phyloP scores from a whole-genome alignment of 345 rosid species.

The Eucalyptus cloeziana region DNA sequence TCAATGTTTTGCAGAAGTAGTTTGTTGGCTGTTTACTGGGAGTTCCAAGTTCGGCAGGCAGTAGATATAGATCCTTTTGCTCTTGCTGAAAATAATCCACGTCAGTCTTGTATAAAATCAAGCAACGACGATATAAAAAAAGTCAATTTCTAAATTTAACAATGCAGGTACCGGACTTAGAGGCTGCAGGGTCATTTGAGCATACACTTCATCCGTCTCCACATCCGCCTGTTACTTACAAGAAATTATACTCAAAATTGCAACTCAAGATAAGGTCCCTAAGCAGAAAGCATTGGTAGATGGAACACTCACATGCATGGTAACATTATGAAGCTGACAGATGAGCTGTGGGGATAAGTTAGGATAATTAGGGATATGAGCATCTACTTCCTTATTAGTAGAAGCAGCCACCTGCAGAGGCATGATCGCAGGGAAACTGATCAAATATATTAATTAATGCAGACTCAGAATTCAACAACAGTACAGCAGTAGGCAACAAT shows the following conservation, averaged over 20 bases:
- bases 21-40: constrained; percentile 36
- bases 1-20: constrained; percentile 40
- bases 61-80: constrained; percentile 29
- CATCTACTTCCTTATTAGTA: constrained; percentile 35
- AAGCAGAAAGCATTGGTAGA: neutral
- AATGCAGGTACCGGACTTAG: constrained; percentile 21
- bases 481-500: neutral
- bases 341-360: constrained; percentile 49
- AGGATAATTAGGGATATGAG: constrained; percentile 56
- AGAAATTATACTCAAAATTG: neutral
- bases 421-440: neutral
- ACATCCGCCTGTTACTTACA: constrained; percentile 46
- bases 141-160: neutral
- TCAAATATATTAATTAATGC: neutral
- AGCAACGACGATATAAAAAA: neutral
- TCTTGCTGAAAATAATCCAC: constrained; percentile 18
- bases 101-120: neutral
- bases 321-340: constrained; percentile 66
- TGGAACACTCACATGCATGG: constrained; percentile 41
- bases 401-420: constrained; percentile 56
- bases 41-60: constrained; percentile 25
- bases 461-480: neutral
- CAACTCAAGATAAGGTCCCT: neutral
- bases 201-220: constrained; percentile 76
- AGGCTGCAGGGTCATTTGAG: constrained; percentile 77